Conservation (phyloP, 768 basidiomycete genomes). For the Kwoniella dendrophila region DNA sequence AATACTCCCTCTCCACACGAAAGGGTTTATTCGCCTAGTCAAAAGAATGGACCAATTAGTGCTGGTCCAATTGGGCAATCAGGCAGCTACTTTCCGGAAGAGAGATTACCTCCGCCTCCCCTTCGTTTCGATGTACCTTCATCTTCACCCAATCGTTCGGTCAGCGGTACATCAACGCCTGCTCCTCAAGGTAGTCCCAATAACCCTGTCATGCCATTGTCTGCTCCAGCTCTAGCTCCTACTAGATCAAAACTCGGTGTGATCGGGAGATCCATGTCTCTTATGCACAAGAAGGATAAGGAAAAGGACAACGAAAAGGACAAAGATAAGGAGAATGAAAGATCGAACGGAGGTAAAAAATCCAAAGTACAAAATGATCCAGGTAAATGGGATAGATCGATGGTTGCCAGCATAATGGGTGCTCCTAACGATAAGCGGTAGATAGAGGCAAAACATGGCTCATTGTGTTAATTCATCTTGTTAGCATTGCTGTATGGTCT, state of each 20-base stretch:
- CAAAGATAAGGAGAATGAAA: conserved; percentile 24
- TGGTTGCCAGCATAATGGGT: conserved; percentile 52
- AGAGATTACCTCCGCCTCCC: conserved; percentile 18
- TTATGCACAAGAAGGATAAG: conserved; percentile 21
- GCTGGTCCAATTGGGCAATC: background rate
- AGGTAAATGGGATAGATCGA: conserved; percentile 46
- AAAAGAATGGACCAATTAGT: conserved; percentile 3
- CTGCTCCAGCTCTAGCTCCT: conserved; percentile 2
- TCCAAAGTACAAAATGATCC: conserved; percentile 38
- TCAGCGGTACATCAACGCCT: background rate
- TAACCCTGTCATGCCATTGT: background rate
- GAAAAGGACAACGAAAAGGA: conserved; percentile 31
- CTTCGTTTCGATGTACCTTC: conserved; percentile 15
- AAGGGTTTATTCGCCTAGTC: conserved; percentile 4
- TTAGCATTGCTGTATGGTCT: too few species aligned
- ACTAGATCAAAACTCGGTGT: conserved; percentile 28
- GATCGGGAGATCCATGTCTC: conserved; percentile 34
- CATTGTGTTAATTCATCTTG: too few species aligned
- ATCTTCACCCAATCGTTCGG: background rate
- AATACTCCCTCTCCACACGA: background rate
- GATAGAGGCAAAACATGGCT: background rate
- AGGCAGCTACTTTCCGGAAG: conserved; percentile 5
- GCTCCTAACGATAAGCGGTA: conserved; percentile 31
- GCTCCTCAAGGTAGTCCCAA: background rate
- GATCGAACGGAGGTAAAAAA: conserved; percentile 10